Base-by-base conservation (phyloP, 2,329 filamentous ascomycete species). In the Calonectria ilicicola region DNA sequence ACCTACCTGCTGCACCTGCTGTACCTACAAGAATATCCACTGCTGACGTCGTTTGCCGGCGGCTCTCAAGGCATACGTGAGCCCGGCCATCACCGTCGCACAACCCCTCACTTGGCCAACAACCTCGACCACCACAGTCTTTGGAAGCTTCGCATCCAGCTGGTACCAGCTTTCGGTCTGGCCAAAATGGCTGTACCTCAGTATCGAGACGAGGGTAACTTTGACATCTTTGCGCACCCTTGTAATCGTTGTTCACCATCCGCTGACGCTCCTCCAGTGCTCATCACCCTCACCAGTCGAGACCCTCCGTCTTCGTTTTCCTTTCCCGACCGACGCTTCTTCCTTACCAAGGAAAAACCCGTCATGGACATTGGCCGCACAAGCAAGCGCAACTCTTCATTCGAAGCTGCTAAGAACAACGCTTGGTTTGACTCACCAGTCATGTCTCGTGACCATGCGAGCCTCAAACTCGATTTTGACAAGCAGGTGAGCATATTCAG, bases 371-470 rank as follows among this genome's bases (percentile, higher is more conserved):
- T 89, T 71, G 88, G 88, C 44, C 82, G 87, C 29, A 85, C 86
- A 42, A 88, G 86, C 74, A 87, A 84, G 78, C 78, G 84, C 70
- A 81, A 84, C 76, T 23, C 75, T 63, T 66, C 58, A 3, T 78
- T 84, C 10, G 76, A 75, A 80, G 86, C 76, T 80, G 83, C 72
- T 44, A 74, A 77, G 6, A 82, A 89, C 75, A 95, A 95, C 81
- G 90, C 87, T 19, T 94, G 88, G 87, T 93, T 94, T 71, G 90
- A 94, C 75, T 93, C 90, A 69, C 90, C 93, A 0, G 93, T 95
- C 42, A 93, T 95, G 86, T 94, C 93, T 27, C 87, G 93, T 53
- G 81, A 90, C 14, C 93, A 95, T 82, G 93, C 93, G 19, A 83
- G 89, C 51, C 79, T 93, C 5, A 75, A 79, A 19, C 84, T 88